Conservation (phyloP, 371 early-diverging fungal species). For the Dichotomocladium elegans region DNA sequence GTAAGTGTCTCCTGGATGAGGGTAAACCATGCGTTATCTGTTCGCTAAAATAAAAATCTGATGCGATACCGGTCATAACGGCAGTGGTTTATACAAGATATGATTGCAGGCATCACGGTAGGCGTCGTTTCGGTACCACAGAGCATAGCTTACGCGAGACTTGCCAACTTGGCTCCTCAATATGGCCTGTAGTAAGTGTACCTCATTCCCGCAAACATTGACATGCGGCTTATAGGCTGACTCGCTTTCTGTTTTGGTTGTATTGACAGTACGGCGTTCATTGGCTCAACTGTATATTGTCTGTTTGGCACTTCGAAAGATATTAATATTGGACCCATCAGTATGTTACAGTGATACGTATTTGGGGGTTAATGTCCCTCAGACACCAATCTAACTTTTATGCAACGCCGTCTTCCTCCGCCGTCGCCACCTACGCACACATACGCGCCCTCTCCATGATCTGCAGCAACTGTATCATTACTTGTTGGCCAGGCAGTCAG, state of each 20-base stretch:
- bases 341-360: conserved; percentile 21
- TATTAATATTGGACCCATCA: conserved; percentile 80
- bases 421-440: no score
- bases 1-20: no score
- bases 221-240: not conserved
- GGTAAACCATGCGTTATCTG: no score
- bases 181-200: conserved; percentile 47
- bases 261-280: conserved; percentile 25
- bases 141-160: conserved; percentile 77
- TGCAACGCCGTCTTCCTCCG: no score
- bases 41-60: no score
- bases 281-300: conserved; percentile 40
- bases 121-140: conserved; percentile 86
- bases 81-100: conserved; percentile 80
- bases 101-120: conserved; percentile 86
- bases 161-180: conserved; percentile 71
- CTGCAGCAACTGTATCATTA: conserved; percentile 71
- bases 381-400: no score
- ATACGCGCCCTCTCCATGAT: not conserved
- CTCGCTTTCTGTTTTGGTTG: not conserved
- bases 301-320: conserved; percentile 83
- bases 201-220: not conserved
- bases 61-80: no score
- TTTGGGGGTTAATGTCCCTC: not conserved
- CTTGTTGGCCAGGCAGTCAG: conserved; percentile 64